phyloP scores from a whole-genome alignment of 768 basidiomycete genomes.

The Agaricus subrufescens region DNA sequence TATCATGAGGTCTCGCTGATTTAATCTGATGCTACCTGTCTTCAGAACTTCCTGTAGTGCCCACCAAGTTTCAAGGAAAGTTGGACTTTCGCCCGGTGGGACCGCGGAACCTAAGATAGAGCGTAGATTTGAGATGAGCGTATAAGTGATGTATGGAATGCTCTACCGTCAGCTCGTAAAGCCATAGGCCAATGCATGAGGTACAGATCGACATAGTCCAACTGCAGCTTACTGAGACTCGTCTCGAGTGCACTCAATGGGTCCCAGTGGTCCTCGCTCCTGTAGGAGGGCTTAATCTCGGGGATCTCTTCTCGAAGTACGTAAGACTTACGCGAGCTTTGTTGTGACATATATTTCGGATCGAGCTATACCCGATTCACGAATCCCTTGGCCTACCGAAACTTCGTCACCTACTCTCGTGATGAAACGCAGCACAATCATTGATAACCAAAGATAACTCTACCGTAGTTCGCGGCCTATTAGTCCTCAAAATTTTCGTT shows the following conservation, averaged over 20 bases:
- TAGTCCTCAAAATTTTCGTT: background rate
- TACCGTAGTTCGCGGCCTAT: conserved; percentile 11
- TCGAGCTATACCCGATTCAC: conserved; percentile 33
- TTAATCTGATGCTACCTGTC: background rate
- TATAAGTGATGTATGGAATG: background rate
- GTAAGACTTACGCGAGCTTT: conserved; percentile 27
- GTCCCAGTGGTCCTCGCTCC: conserved; percentile 27
- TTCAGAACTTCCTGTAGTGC: conserved; percentile 3
- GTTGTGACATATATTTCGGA: conserved; percentile 36
- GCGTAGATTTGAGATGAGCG: background rate
- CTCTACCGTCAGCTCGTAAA: conserved; percentile 2
- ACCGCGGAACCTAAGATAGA: conserved; percentile 12
- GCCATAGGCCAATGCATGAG: conserved; percentile 26
- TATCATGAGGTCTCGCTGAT: background rate
- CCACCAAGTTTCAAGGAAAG: conserved; percentile 9
- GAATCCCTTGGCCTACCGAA: conserved; percentile 33
- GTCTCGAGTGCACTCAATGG: conserved; percentile 28
- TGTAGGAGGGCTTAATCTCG: conserved; percentile 16
- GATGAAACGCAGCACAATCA: conserved; percentile 1
- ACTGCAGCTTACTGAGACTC: conserved; percentile 27
- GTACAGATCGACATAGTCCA: conserved; percentile 47
- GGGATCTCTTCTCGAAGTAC: conserved; percentile 11
- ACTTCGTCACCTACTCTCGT: conserved; percentile 24
- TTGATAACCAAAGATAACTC: background rate
- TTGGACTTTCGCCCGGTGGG: conserved; percentile 7